These are phyloP conservation scores for Hymenoscyphus fructigenus DNA, from an alignment of 2,329 filamentous ascomycete species.

Conservation along the genomic window DNA sequence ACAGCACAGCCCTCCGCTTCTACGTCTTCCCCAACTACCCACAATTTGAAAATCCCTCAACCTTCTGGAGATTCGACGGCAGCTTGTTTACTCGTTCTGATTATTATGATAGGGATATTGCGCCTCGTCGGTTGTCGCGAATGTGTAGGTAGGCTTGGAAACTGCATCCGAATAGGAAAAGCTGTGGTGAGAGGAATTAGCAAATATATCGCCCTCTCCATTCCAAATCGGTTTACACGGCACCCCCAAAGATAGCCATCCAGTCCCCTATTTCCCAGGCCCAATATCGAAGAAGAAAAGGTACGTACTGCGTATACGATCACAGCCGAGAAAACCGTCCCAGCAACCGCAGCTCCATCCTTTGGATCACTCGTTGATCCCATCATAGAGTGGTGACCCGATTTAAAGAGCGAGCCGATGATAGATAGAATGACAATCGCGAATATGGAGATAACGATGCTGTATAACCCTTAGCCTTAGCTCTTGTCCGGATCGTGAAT, in stretches of 20 bases:
- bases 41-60: background rate
- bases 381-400: constrained; percentile 79
- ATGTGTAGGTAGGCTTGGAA: constrained; percentile 85
- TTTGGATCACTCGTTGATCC: constrained; percentile 68
- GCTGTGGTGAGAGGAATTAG: constrained; percentile 41
- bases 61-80: background rate
- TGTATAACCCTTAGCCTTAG: constrained; percentile 41
- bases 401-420: constrained; percentile 71
- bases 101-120: constrained; percentile 65
- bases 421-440: constrained; percentile 64
- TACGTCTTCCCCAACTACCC: background rate
- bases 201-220: background rate
- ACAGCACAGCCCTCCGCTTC: background rate
- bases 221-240: background rate
- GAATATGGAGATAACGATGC: constrained; percentile 69
- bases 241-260: background rate
- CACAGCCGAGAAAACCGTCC: constrained; percentile 84
- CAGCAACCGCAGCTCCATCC: constrained; percentile 75
- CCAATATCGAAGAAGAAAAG: constrained; percentile 6
- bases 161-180: constrained; percentile 88
- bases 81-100: background rate
- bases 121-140: constrained; percentile 77
- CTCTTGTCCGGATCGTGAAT: constrained; percentile 8
- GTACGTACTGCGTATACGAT: constrained; percentile 80
- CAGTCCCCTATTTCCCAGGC: background rate